phyloP scores from a whole-genome alignment of 371 early-diverging fungal species.

The Rhizopus stolonifer region DNA sequence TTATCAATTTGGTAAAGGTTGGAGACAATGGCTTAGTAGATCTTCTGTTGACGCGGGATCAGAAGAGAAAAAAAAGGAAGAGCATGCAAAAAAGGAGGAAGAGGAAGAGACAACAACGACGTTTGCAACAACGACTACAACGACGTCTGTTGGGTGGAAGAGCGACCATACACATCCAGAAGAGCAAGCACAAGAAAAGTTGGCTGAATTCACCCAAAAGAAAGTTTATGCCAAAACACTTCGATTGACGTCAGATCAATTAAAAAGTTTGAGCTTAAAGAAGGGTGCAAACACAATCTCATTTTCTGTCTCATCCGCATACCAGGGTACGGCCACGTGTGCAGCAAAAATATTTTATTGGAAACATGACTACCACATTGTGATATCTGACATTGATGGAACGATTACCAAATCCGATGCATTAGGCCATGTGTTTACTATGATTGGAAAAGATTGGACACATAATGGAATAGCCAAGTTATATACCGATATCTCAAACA shows the following conservation, averaged over 20 bases:
- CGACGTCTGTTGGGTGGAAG: slow-evolving; percentile 44
- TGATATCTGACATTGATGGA: slow-evolving; percentile 99
- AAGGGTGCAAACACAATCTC: slow-evolving; percentile 89
- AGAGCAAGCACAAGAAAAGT: slow-evolving; percentile 9
- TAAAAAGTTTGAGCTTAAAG: slow-evolving; percentile 78
- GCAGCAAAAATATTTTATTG: slow-evolving; percentile 89
- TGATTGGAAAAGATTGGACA: slow-evolving; percentile 99
- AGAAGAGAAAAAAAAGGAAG: slow-evolving; percentile 9
- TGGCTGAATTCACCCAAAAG: slow-evolving; percentile 11
- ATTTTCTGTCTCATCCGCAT: slow-evolving; percentile 81
- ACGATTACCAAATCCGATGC: slow-evolving; percentile 99
- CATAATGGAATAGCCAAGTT: slow-evolving; percentile 96
- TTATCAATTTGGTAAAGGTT: slow-evolving; percentile 43
- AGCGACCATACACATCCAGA: slow-evolving; percentile 33
- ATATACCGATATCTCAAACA: slow-evolving; percentile 91
- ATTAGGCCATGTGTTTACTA: slow-evolving; percentile 95
- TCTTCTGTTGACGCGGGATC: slow-evolving; percentile 35
- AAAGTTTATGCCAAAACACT: slow-evolving; percentile 85
- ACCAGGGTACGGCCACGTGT: slow-evolving; percentile 79
- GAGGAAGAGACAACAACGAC: slow-evolving; percentile 17
- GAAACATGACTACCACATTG: slow-evolving; percentile 83
- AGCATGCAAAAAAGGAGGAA: background rate
- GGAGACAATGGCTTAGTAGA: slow-evolving; percentile 54
- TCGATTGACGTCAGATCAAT: slow-evolving; percentile 89
- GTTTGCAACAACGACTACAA: slow-evolving; percentile 42